Conservation (phyloP, 331 rosid species). For the Acacia concinna region DNA sequence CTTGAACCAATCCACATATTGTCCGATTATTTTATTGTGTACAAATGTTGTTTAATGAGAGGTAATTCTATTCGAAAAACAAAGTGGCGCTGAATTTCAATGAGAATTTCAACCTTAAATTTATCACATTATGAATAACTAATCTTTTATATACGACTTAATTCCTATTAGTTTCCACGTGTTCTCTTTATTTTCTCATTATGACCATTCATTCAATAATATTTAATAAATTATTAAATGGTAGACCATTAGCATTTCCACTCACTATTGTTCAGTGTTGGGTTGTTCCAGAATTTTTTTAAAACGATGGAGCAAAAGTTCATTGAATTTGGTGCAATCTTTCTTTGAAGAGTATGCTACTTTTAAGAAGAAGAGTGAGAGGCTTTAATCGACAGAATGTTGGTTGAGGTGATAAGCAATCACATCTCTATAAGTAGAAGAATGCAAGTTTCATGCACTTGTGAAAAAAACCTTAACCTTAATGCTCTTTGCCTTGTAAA, state of each 20-base stretch:
- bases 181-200: background rate
- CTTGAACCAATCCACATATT: background rate
- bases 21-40: too few relatives aligned
- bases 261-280: background rate
- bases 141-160: too few relatives aligned
- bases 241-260: background rate
- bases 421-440: too few relatives aligned
- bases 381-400: too few relatives aligned
- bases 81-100: rapidly evolving
- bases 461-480: too few relatives aligned
- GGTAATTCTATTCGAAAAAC: too few relatives aligned
- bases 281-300: background rate
- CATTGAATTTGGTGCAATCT: background rate
- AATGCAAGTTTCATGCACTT: too few relatives aligned
- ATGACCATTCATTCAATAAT: background rate
- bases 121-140: too few relatives aligned
- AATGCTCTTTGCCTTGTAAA: too few relatives aligned
- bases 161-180: background rate
- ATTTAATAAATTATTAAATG: background rate
- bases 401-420: too few relatives aligned
- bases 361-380: background rate
- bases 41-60: too few relatives aligned
- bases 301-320: background rate
- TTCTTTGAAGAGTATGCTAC: background rate
- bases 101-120: background rate